Evolutionary conservation across 495 filamentous ascomycete species (phyloP).

Genomic region (Penicillium longicatenatum): DNA sequence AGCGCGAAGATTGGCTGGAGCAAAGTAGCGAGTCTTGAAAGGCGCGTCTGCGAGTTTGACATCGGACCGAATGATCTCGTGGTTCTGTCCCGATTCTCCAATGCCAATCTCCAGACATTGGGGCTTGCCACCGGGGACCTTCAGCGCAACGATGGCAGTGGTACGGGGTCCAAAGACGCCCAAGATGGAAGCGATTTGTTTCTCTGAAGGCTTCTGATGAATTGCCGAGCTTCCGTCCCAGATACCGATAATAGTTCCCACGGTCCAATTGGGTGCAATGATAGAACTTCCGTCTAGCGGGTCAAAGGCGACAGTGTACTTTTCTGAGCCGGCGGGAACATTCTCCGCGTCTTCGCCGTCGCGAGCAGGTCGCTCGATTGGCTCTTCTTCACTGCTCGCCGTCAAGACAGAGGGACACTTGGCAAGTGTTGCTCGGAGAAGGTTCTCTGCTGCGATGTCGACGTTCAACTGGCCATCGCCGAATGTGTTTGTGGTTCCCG

Average conservation of each 20-base stretch:
- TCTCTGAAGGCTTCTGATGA: slow-evolving; percentile 28
- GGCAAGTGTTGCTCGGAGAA: slow-evolving; percentile 42
- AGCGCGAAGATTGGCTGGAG: slow-evolving; percentile 55
- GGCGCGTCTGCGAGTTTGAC: slow-evolving; percentile 29
- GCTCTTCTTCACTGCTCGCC: slow-evolving; percentile 57
- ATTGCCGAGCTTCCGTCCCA: slow-evolving; percentile 51
- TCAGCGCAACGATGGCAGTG: slow-evolving; percentile 48
- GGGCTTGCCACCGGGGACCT: slow-evolving; percentile 31
- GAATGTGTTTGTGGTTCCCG: slow-evolving; percentile 50
- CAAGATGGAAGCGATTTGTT: slow-evolving; percentile 48
- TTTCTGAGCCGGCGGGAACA: slow-evolving; percentile 22
- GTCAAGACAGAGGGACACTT: slow-evolving; percentile 42
- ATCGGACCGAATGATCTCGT: slow-evolving; percentile 36
- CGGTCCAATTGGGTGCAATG: slow-evolving; percentile 55
- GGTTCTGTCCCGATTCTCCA: slow-evolving; percentile 14
- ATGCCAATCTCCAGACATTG: slow-evolving; percentile 48
- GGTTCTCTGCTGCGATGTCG: slow-evolving; percentile 49
- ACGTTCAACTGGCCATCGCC: slow-evolving; percentile 60
- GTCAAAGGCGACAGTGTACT: slow-evolving; percentile 58
- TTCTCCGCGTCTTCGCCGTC: not conserved
- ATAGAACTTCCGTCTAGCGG: slow-evolving; percentile 57
- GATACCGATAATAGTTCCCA: slow-evolving; percentile 54
- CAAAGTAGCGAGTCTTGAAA: slow-evolving; percentile 47
- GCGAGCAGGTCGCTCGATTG: slow-evolving; percentile 36
- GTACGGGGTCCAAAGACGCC: slow-evolving; percentile 55